Base-by-base conservation (phyloP, 768 basidiomycete species). In the Amanita muscaria region DNA sequence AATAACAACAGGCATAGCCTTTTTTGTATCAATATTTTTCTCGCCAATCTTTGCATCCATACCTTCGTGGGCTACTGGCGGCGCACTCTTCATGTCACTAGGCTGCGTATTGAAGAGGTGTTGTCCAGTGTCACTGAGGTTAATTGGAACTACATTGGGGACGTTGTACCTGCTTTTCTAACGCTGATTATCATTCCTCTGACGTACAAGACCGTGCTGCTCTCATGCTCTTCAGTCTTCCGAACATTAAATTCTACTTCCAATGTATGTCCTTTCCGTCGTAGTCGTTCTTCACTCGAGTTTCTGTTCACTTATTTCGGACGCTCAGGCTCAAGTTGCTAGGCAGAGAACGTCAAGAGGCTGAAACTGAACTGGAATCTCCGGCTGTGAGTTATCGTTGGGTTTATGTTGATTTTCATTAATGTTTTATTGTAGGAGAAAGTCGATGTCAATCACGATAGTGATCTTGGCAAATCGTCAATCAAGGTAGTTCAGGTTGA, bases 81-180 rank as follows among this genome's bases (percentile, higher is more conserved):
- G 88, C 45, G 87, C 88, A 1, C 67, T 92, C 29, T 76, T 86
- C 34, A 82, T 92, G n/a, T n/a, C n/a, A n/a, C n/a, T n/a, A n/a
- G n/a, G n/a, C n/a, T n/a, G n/a, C n/a, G n/a, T 44, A 14, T 49
- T 25, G n/a, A 27, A n/a, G n/a, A n/a, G n/a, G n/a, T 27, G 1
- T n/a, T 8, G 35, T 8, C 5, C 23, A 83, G 79, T 53, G 84
- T 87, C 16, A 72, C 78, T 24, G 87, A 88, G 36, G 36, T 92
- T 61, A 92, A 92, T 62, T 92, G 88, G 88, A 73, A 82, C 55
- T 92, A 89, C 57, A 72, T 86, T 18, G 88, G 88, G 6, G 88
- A 91, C 56, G 76, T 82, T 14, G 76, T 91, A 0, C 88, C 88
- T 10, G 87, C 88, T 0, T 90, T 92, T 70, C 62, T 92, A 38